Percentiles rank a stretch among this genome's conserved stretches.
Conservation (phyloP, 345 rosid species). For the Hibiscus syriacus region DNA sequence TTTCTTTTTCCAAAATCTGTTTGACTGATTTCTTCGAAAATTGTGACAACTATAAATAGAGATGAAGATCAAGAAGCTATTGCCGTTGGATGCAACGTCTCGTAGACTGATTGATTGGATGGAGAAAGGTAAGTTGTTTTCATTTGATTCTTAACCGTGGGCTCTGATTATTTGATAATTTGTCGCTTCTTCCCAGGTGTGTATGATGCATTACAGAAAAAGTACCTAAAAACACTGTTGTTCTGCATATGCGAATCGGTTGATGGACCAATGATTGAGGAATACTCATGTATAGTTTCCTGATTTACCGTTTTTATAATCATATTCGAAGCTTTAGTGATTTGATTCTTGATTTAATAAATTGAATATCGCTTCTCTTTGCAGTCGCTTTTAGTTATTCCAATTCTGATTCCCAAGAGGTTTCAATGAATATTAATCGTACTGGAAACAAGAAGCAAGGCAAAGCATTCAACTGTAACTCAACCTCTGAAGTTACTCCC, state of each 20-base stretch:
- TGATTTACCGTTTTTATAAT: no score
- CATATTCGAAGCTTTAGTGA: neutral
- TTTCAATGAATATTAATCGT: slow-evolving; percentile 74
- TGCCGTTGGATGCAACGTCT: slow-evolving; percentile 94
- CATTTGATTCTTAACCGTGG: neutral
- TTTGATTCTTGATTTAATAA: slow-evolving; percentile 10
- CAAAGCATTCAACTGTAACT: slow-evolving; percentile 59
- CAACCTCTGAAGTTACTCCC: slow-evolving; percentile 70
- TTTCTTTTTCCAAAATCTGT: neutral
- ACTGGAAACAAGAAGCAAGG: slow-evolving; percentile 70
- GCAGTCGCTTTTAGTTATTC: slow-evolving; percentile 93
- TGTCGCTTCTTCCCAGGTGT: slow-evolving; percentile 43
- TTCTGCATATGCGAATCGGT: slow-evolving; percentile 75
- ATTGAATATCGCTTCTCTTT: slow-evolving; percentile 17
- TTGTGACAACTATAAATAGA: slow-evolving; percentile 30
- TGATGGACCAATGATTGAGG: slow-evolving; percentile 83
- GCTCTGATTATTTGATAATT: neutral
- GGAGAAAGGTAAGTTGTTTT: slow-evolving; percentile 73
- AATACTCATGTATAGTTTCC: slow-evolving; percentile 61
- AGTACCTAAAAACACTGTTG: slow-evolving; percentile 76
- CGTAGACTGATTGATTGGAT: slow-evolving; percentile 96
- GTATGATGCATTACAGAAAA: slow-evolving; percentile 84
- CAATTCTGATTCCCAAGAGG: slow-evolving; percentile 51
- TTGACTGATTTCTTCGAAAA: neutral
- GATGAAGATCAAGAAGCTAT: slow-evolving; percentile 93